Conservation (phyloP, 305 asterid genomes). For the Rubia balearica region DNA sequence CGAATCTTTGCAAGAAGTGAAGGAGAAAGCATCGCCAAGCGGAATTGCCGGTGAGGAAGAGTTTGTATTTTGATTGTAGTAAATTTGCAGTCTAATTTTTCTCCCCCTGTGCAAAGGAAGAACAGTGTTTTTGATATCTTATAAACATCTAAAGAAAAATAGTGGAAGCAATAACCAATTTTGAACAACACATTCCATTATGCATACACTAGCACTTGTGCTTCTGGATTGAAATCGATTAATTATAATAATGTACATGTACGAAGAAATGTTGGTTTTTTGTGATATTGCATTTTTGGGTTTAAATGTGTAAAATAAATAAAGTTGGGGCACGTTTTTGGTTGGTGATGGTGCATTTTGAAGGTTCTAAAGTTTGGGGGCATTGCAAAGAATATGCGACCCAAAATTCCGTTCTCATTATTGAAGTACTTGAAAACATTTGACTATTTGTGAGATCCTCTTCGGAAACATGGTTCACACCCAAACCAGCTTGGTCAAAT, state of each 20-base stretch:
- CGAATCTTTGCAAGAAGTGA: slow-evolving; percentile 43
- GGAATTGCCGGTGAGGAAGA: slow-evolving; percentile 42
- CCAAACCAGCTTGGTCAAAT: neutral
- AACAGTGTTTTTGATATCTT: neutral
- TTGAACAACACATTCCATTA: neutral
- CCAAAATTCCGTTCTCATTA: neutral
- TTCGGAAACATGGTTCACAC: neutral
- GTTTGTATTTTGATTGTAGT: slow-evolving; percentile 35
- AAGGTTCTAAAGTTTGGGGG: slow-evolving; percentile 36
- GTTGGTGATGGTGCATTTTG: slow-evolving; percentile 5
- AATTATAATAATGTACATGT: too few relatives aligned
- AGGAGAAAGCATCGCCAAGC: slow-evolving; percentile 40
- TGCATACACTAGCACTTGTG: neutral
- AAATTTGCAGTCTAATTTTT: neutral
- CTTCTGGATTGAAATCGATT: neutral
- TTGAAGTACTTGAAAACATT: neutral
- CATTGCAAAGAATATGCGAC: slow-evolving; percentile 13
- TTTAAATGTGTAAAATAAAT: neutral
- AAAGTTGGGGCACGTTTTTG: neutral
- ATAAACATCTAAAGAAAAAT: neutral
- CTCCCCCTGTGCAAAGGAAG: neutral
- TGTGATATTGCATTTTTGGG: neutral
- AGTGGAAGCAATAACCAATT: neutral
- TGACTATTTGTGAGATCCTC: slow-evolving; percentile 9
- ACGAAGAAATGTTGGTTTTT: neutral